phyloP scores from a whole-genome alignment of 202 grass and related monocot species.

The Zoysia matrella region DNA sequence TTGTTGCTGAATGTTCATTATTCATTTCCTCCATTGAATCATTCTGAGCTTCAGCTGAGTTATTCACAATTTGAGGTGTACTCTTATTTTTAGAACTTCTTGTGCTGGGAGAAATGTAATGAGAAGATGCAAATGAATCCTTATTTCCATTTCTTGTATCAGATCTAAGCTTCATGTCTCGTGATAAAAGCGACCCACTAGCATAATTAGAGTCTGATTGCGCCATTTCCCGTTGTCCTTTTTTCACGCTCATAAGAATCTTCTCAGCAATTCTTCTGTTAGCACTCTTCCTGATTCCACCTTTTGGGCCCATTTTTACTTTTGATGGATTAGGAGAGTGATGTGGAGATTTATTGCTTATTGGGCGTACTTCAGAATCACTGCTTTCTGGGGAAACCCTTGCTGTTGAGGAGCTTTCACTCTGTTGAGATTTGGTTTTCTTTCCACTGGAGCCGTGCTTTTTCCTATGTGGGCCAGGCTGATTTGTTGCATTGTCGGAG shows the following conservation, averaged over 20 bases:
- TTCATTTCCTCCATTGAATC: constrained; percentile 57
- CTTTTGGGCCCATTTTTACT: constrained; percentile 65
- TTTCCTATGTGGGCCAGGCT: constrained; percentile 66
- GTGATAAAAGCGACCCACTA: constrained; percentile 60
- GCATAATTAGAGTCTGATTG: constrained; percentile 64
- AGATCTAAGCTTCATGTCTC: constrained; percentile 84
- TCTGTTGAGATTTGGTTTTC: constrained; percentile 80
- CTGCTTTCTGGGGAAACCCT: constrained; percentile 85
- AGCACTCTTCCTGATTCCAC: constrained; percentile 68
- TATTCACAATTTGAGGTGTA: constrained; percentile 48
- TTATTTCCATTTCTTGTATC: constrained; percentile 62
- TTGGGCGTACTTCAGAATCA: constrained; percentile 67
- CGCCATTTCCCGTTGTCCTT: constrained; percentile 66
- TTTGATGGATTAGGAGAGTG: constrained; percentile 55
- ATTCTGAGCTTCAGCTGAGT: constrained; percentile 57
- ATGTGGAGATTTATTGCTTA: constrained; percentile 58
- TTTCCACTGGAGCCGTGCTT: constrained; percentile 63
- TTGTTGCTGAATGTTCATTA: constrained; percentile 53
- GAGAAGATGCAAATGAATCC: constrained; percentile 57
- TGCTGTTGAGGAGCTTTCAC: constrained; percentile 79
- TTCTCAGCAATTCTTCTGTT: constrained; percentile 80
- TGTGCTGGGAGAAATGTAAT: constrained; percentile 59
- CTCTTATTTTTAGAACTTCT: constrained; percentile 61
- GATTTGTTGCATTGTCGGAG: constrained; percentile 46
- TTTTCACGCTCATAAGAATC: constrained; percentile 86